Evolutionary conservation across 345 rosid genomes (phyloP), one percentile per base, ranked within the genome.

Genomic region (Gossypium sturtianum): DNA sequence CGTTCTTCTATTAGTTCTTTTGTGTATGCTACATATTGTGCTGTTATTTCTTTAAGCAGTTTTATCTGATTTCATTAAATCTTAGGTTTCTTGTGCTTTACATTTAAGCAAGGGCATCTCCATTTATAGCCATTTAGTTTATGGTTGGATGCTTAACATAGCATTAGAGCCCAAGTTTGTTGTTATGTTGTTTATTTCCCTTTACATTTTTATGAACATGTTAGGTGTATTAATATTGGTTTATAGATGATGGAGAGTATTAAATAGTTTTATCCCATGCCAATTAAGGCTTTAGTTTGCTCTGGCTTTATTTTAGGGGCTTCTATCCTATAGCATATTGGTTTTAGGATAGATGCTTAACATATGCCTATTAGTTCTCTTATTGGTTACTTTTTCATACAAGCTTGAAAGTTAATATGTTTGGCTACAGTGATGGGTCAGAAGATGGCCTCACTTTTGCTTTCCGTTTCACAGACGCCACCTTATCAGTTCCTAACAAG

Each of bases 361-460:
- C 13, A 10, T 51, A 4, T 51, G 20, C 75, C 56, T 20, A 16
- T 72, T 44, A 27, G 44, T 43, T 71, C 25, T 48, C 22, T 41
- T 11, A 23, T 9, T 56, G 29, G 57, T 74, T 51, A 13, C 29
- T 17, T 62, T 51, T 5, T 29, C 9, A 2, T 20, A 47, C 25
- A 44, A 73, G 41, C 70, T 72, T 53, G 56, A 72, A 73, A 77
- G 75, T 75, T 80, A 73, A 62, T 83, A 29, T 57, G 84, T 78
- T 70, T 70, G 77, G 68, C 77, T 76, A 52, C 88, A 95, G 97
- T 89, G 91, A 85, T 86, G 94, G 86, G 19, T 85, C 98, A 66
- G 99, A 91, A 80, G 99, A 93, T 77, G 92, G 98, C 59, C 89
- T 90, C 81, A 80, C 94, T 74, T 95, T 95, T 87, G 90, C 97